Conservation (phyloP, 768 basidiomycete genomes). For the Boletus subparvulus region DNA sequence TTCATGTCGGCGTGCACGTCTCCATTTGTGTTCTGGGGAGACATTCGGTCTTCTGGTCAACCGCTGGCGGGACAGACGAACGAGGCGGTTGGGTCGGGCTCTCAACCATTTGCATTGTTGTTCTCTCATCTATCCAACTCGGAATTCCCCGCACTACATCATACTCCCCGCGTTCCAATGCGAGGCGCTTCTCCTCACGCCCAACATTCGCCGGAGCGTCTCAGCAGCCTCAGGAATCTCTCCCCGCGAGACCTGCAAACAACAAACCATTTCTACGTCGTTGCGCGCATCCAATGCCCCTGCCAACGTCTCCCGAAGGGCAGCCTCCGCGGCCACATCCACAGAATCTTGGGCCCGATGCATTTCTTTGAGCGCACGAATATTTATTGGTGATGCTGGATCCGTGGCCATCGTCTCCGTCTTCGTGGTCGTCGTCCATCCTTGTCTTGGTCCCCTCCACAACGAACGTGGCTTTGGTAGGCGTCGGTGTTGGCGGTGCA, state of each 20-base stretch:
- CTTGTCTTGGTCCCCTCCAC: slow-evolving; percentile 1
- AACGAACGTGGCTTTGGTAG: slow-evolving; percentile 8
- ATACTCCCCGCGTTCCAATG: neutral
- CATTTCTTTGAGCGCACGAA: slow-evolving; percentile 15
- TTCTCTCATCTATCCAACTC: slow-evolving; percentile 38
- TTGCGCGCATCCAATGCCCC: slow-evolving; percentile 12
- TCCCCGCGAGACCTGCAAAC: slow-evolving; percentile 21
- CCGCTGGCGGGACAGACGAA: neutral
- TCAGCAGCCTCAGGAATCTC: slow-evolving; percentile 27
- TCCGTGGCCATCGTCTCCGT: neutral
- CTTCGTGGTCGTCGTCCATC: neutral
- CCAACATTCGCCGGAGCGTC: slow-evolving; percentile 23
- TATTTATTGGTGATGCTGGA: neutral
- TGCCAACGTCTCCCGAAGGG: slow-evolving; percentile 21
- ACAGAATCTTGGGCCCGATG: slow-evolving; percentile 23
- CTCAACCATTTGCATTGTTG: slow-evolving; percentile 13
- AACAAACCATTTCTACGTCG: slow-evolving; percentile 23
- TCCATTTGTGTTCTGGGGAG: slow-evolving; percentile 10
- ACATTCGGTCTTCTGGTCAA: neutral
- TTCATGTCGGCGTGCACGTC: slow-evolving; percentile 11
- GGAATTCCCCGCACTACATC: neutral
- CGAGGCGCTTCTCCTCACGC: neutral
- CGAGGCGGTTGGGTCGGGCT: neutral
- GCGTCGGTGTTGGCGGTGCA: slow-evolving; percentile 9
- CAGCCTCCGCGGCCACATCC: slow-evolving; percentile 21